Base-by-base conservation (phyloP, 1,284 basidiomycete genomes). In the Filobasidium uniguttulatum region DNA sequence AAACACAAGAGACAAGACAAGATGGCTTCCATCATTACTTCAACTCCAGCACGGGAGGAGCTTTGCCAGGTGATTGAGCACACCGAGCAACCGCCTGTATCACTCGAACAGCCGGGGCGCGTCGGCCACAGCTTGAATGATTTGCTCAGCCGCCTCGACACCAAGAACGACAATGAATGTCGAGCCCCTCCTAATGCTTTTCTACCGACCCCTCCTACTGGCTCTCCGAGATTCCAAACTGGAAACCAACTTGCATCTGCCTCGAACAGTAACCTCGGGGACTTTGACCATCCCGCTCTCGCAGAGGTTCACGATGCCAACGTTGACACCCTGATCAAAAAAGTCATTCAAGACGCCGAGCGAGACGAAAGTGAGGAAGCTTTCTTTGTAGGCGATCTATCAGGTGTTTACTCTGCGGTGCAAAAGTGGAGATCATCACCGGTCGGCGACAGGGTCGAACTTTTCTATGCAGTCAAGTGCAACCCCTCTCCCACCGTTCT, bases 401-500 rank as follows among this genome's bases (percentile, higher is more conserved):
- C 83, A 57, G 78, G 83, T 57, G 84, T 98, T 15, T 93, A 86
- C 67, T 74, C 75, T 52, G 89, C 94, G 63, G 85, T 90, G 62
- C 72, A 82, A 60, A 77, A 85, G 52, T 98, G 94, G 93, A 75
- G 76, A 56, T 70, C 73, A 19, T 78, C 78, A 56, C 76, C 98
- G 20, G 87, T 86, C 14, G 68, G 68, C 6, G 56, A 60, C 19
- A 79, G 84, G 50, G 81, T 98, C 40, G 80, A 88, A 60, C 89
- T 93, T 25, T 96, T 89, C 72, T 98, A 89, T 70, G 86, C 90
- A 50, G 82, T 94, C 64, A 97, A 96, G 73, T 96, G 91, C 72
- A 98, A 97, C 73, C 93, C 94, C 12, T 93, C 97, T 63, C 88
- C 89, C 2, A 85, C 88, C 62, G 81, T 98, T 44, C 75, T 98